A percentile compares a stretch with the other conserved stretches of the same genome.
Conservation (phyloP, 2,329 filamentous ascomycete species). For the Chrysoporthe deuterocubensis region DNA sequence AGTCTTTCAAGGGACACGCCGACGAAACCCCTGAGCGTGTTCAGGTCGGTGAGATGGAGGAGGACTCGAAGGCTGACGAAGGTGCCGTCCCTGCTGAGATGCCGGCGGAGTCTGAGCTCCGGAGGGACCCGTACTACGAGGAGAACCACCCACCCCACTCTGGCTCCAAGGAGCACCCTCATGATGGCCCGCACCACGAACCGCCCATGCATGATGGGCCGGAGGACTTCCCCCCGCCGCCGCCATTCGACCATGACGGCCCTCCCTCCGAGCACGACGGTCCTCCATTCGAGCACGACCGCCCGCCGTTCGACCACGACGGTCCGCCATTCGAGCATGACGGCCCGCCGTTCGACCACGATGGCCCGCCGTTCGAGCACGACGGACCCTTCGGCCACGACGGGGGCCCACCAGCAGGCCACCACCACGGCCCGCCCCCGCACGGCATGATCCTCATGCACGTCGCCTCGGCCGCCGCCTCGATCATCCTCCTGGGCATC, state of each 20-base stretch:
- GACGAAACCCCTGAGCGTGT: neutral
- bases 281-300: neutral
- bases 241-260: conserved; percentile 1
- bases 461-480: conserved; percentile 25
- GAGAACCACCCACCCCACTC: conserved; percentile 5
- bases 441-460: conserved; percentile 16
- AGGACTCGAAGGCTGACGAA: neutral
- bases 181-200: conserved; percentile 1
- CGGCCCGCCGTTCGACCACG: conserved; percentile 4
- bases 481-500: conserved; percentile 35
- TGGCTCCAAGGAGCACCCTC: neutral
- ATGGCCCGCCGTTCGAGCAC: conserved; percentile 15
- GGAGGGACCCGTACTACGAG: conserved; percentile 14
- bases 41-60: neutral
- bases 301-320: conserved; percentile 20
- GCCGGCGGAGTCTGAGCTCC: conserved; percentile 26
- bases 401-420: conserved; percentile 5
- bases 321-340: conserved; percentile 4
- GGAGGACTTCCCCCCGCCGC: neutral
- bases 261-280: neutral
- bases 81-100: neutral
- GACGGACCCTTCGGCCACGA: conserved; percentile 5
- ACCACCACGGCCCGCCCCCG: conserved; percentile 6
- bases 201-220: conserved; percentile 10
- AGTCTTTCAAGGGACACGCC: neutral